Percentiles rank a stretch among this genome's conserved stretches.
phyloP scores from a whole-genome alignment of 139 green algal genomes.

The Pleodorina starrii region DNA sequence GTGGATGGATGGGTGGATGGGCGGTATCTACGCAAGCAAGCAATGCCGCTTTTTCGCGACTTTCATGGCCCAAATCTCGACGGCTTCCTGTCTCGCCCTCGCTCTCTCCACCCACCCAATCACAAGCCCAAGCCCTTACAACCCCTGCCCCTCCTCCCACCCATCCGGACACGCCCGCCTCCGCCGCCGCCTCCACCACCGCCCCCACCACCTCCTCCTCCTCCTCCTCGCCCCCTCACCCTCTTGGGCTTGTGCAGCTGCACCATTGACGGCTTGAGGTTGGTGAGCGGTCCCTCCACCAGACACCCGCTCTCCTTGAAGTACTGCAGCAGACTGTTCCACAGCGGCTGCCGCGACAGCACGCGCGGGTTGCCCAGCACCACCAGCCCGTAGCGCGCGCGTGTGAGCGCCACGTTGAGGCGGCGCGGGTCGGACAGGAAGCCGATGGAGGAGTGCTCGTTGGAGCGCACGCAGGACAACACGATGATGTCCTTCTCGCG shows the following conservation, averaged over 20 bases:
- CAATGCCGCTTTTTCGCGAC: too few species aligned
- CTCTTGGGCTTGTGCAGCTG: conserved; percentile 80
- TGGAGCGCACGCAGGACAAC: conserved; percentile 96
- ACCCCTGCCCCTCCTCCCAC: too few species aligned
- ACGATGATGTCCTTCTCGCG: conserved; percentile 99
- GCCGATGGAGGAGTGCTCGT: conserved; percentile 95
- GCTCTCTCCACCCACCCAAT: too few species aligned
- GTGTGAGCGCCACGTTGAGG: conserved; percentile 98
- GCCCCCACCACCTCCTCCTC: too few species aligned
- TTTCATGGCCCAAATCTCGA: too few species aligned
- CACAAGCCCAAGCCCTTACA: too few species aligned
- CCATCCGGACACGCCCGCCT: too few species aligned
- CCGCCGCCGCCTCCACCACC: too few species aligned
- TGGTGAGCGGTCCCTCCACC: conserved; percentile 94
- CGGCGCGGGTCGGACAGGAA: conserved; percentile 96
- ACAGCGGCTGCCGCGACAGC: conserved; percentile 81
- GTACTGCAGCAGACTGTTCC: conserved; percentile 93
- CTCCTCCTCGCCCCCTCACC: conserved; percentile 33
- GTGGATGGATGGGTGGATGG: too few species aligned
- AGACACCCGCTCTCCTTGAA: conserved; percentile 91
- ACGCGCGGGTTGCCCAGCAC: conserved; percentile 95
- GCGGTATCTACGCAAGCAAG: too few species aligned
- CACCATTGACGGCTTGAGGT: conserved; percentile 92
- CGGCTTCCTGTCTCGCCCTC: too few species aligned
- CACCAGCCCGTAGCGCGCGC: conserved; percentile 85